Evolutionary conservation across 2,329 filamentous ascomycete species (phyloP).

Genomic region (Aspergillus quadricinctus): DNA sequence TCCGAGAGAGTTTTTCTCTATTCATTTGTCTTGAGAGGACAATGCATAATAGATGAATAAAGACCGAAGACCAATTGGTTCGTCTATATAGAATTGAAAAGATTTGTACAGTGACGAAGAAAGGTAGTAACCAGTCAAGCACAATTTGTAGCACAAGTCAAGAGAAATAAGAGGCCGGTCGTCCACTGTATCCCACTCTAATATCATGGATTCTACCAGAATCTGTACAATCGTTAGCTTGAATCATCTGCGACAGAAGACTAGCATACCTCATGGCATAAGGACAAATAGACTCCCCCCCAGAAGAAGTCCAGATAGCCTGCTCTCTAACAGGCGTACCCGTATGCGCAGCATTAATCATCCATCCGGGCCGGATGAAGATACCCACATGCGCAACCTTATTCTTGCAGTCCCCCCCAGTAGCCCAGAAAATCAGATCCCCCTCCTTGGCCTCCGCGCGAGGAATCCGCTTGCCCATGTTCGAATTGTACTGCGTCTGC

Average conservation of each 20-base stretch:
- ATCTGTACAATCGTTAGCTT: not conserved
- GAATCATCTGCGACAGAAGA: not conserved
- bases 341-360: conserved; percentile 24
- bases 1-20: no score
- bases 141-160: not conserved
- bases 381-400: conserved; percentile 21
- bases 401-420: conserved; percentile 15
- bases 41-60: no score
- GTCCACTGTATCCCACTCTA: not conserved
- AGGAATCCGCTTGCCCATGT: conserved; percentile 14
- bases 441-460: conserved; percentile 19
- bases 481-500: conserved; percentile 21
- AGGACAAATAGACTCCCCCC: conserved; percentile 21
- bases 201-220: not conserved
- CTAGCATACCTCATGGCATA: conserved; percentile 20
- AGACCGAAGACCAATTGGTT: no score
- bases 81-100: no score
- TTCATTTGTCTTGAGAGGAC: no score
- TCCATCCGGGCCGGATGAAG: conserved; percentile 16
- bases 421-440: conserved; percentile 23
- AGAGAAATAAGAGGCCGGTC: no score
- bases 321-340: conserved; percentile 23
- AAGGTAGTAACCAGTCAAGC: no score
- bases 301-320: conserved; percentile 23
- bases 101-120: no score